Conservation (phyloP, 306 rosid species). For the Vigna trinervia region DNA sequence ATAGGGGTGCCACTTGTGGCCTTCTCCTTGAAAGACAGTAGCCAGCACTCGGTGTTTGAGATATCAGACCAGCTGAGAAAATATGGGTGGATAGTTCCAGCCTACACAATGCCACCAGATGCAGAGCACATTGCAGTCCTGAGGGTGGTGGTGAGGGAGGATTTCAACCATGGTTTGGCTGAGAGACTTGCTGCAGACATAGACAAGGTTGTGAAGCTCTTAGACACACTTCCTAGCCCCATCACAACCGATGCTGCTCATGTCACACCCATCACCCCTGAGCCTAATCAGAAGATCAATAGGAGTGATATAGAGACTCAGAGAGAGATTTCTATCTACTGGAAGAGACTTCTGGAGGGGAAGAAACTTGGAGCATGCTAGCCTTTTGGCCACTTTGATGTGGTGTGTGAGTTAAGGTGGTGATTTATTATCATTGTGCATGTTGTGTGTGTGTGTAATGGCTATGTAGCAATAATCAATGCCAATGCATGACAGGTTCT, state of each 20-base stretch:
- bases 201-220: constrained; percentile 59
- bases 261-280: constrained; percentile 52
- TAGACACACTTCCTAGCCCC: constrained; percentile 56
- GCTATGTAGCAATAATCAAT: background rate
- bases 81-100: constrained; percentile 91
- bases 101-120: constrained; percentile 83
- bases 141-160: constrained; percentile 90
- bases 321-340: constrained; percentile 47
- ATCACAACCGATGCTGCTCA: constrained; percentile 49
- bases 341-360: constrained; percentile 61
- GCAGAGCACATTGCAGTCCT: constrained; percentile 75
- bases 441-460: background rate
- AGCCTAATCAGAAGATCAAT: constrained; percentile 46
- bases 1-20: constrained; percentile 85
- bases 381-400: constrained; percentile 8
- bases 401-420: constrained; percentile 10
- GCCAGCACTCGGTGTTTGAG: constrained; percentile 75
- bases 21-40: constrained; percentile 79
- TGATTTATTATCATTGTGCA: constrained; percentile 9
- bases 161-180: constrained; percentile 74
- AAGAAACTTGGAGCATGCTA: constrained; percentile 72
- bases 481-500: background rate
- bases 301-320: constrained; percentile 57
- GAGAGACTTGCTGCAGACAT: constrained; percentile 83
- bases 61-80: constrained; percentile 69